Evolutionary conservation across 2,329 filamentous ascomycete species (phyloP).

Genomic region (Ascochyta clinopodiicola): DNA sequence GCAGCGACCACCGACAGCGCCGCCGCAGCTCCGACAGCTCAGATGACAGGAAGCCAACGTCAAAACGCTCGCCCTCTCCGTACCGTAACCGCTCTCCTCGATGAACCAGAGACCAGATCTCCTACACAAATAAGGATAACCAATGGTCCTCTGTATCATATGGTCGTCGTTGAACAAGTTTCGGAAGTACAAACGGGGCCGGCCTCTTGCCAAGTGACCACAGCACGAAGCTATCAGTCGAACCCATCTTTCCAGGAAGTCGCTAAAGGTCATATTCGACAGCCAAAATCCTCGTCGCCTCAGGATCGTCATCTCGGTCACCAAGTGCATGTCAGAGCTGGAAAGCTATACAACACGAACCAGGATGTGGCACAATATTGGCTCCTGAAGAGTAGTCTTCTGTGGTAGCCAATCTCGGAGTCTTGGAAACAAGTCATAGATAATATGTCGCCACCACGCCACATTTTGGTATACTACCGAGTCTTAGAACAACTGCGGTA

Average conservation of each 20-base stretch:
- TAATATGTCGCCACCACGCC: too few relatives aligned
- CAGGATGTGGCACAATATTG: too few relatives aligned
- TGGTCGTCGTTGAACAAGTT: neutral
- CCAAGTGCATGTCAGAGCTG: too few relatives aligned
- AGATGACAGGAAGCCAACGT: slow-evolving; percentile 15
- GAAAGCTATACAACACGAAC: too few relatives aligned
- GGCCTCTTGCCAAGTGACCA: neutral
- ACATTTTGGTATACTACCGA: too few relatives aligned
- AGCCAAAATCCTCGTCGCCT: neutral
- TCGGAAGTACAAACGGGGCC: neutral
- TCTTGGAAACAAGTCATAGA: too few relatives aligned
- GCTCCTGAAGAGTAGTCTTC: too few relatives aligned
- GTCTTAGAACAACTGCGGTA: too few relatives aligned
- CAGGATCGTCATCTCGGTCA: neutral
- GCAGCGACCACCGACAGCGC: slow-evolving; percentile 11
- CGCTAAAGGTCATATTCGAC: neutral
- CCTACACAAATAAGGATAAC: too few relatives aligned
- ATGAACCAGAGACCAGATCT: neutral
- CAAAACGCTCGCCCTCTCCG: slow-evolving; percentile 12
- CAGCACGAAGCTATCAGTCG: neutral
- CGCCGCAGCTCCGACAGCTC: slow-evolving; percentile 22
- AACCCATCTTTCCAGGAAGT: neutral
- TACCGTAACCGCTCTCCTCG: slow-evolving; percentile 1
- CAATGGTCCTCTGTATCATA: neutral
- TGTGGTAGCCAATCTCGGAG: too few relatives aligned